Evolutionary conservation across 2,329 filamentous ascomycete genomes (phyloP).

Genomic region (Cryphonectria nitschkei): DNA sequence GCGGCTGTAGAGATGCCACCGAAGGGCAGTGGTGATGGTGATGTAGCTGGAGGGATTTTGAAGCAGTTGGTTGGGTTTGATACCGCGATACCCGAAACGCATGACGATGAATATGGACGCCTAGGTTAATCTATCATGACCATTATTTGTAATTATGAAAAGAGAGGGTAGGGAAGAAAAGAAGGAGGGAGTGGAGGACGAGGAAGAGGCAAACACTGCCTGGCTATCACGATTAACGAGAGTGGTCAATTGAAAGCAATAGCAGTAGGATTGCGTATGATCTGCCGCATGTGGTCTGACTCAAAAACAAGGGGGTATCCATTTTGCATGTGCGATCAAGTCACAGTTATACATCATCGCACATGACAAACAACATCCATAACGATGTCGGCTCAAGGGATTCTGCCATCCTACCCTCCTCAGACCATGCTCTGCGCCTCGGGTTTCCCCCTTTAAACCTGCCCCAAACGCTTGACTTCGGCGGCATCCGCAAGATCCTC

Average conservation of each 20-base stretch:
- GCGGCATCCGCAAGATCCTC: slow-evolving; percentile 31
- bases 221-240: not conserved
- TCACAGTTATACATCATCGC: not conserved
- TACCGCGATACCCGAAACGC: not conserved
- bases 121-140: not conserved
- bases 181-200: no score
- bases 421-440: not conserved
- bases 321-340: not conserved
- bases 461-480: slow-evolving; percentile 24
- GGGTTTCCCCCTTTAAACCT: slow-evolving; percentile 14
- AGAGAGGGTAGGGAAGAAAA: not conserved
- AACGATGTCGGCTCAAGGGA: not conserved
- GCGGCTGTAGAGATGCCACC: no score
- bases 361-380: not conserved
- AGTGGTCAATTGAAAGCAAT: not conserved
- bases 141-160: not conserved
- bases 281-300: not conserved
- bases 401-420: not conserved
- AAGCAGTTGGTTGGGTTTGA: not conserved
- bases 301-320: not conserved
- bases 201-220: not conserved
- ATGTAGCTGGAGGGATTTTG: not conserved
- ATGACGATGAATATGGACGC: not conserved
- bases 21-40: not conserved
- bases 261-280: not conserved